A percentile compares a stretch with the other conserved stretches of the same genome.
Evolutionary conservation across 2,329 filamentous ascomycete genomes (phyloP).

Genomic region (Scedosporium minutisporum): DNA sequence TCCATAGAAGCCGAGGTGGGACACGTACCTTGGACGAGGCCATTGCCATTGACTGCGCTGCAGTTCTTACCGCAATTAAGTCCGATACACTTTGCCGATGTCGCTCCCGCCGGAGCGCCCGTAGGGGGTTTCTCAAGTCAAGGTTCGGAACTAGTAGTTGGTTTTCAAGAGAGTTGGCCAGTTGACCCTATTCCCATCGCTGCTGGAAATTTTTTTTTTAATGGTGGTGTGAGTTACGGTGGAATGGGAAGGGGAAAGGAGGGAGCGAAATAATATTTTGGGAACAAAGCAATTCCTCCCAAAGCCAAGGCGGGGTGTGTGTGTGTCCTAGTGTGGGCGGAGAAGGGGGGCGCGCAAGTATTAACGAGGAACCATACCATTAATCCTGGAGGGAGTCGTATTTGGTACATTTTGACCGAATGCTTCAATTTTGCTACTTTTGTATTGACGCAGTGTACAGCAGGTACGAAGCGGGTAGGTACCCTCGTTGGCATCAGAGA

Average conservation of each 20-base stretch:
- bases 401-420: too few species aligned
- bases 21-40: constrained; percentile 50
- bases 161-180: not conserved
- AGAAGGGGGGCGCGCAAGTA: constrained; percentile 8
- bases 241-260: constrained; percentile 15
- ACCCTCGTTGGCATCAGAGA: not conserved
- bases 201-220: not conserved
- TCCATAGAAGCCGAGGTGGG: not conserved
- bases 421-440: not conserved
- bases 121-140: not conserved
- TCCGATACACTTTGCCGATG: not conserved
- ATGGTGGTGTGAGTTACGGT: not conserved
- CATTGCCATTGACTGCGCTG: constrained; percentile 35
- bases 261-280: constrained; percentile 31
- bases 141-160: not conserved
- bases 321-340: constrained; percentile 7
- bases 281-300: constrained; percentile 19
- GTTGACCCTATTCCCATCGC: not conserved
- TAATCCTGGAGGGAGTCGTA: not conserved
- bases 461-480: not conserved
- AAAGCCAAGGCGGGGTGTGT: constrained; percentile 10
- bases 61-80: not conserved
- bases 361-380: constrained; percentile 12
- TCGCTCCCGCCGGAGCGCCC: constrained; percentile 2
- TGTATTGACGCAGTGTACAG: not conserved